Evolutionary conservation across 2,329 filamentous ascomycete genomes (phyloP).

Genomic region (Penicillium sp.): DNA sequence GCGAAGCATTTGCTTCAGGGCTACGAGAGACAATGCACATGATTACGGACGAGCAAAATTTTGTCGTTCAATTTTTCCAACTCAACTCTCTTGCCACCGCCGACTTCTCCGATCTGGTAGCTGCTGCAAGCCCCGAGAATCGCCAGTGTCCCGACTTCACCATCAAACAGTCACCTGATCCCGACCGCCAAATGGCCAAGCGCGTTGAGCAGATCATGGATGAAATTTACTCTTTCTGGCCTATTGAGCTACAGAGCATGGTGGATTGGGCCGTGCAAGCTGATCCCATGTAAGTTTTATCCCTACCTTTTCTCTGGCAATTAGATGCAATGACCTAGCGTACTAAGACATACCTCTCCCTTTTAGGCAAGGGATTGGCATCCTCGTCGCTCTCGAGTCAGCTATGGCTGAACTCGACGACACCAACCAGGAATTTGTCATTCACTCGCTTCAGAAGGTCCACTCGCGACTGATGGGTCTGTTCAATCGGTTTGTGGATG

Average conservation of each 20-base stretch:
- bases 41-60: slow-evolving; percentile 93
- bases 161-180: slow-evolving; percentile 78
- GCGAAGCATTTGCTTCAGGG: slow-evolving; percentile 78
- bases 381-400: slow-evolving; percentile 78
- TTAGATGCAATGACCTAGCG: neutral
- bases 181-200: slow-evolving; percentile 82
- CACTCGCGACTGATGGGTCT: slow-evolving; percentile 73
- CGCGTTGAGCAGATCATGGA: slow-evolving; percentile 87
- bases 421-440: slow-evolving; percentile 90
- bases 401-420: slow-evolving; percentile 80
- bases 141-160: slow-evolving; percentile 74
- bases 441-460: slow-evolving; percentile 76
- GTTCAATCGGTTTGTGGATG: slow-evolving; percentile 88
- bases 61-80: slow-evolving; percentile 96
- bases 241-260: slow-evolving; percentile 74
- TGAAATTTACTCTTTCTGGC: slow-evolving; percentile 80
- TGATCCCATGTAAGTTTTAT: slow-evolving; percentile 75
- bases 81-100: slow-evolving; percentile 78
- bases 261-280: slow-evolving; percentile 80
- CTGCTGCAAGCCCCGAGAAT: slow-evolving; percentile 65
- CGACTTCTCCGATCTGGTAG: slow-evolving; percentile 83
- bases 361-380: slow-evolving; percentile 80
- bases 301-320: slow-evolving; percentile 2
- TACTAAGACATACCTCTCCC: slow-evolving; percentile 26
- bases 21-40: slow-evolving; percentile 81